Evolutionary conservation across 208 protist species (phyloP), one percentile per base, ranked within the genome.

Genomic region (Strigomonas galati): DNA sequence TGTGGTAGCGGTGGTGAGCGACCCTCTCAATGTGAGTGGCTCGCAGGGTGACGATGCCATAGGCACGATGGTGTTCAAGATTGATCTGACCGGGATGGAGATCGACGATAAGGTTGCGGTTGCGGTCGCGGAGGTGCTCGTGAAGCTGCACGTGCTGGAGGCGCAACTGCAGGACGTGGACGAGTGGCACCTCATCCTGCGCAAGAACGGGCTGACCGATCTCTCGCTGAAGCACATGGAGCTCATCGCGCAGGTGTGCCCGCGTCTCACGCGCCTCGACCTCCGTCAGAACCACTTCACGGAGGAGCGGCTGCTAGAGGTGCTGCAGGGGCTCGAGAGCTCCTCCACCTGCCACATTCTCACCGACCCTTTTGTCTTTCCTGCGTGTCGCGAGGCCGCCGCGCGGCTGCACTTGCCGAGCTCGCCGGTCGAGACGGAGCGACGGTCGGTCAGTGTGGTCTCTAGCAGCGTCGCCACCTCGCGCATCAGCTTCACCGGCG

Each of bases 91-190:
- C 0, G 70, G 63, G 4, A 21, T 79, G 37, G 27, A 49, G 3
- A 17, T 87, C 6, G 82, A 79, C 10, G 84, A 93, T 67, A 78
- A 76, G 53, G 71, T 79, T 15, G 55, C 61, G 9, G 74, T 93
- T 10, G 87, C 87, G 6, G 52, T 91, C 14, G 76, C 68, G 15
- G 87, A 93, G 72, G 51, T 77, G 17, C 71, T 93, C 24, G 37
- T 90, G 27, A 88, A 86, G 57, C 57, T 87, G 7, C 67, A 79
- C 10, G 26, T 48, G 1, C 46, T 59, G 0, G 57, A 55, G 43
- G 46, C 31, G 24, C 71, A 58, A n/a, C 19, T 30, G 26, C 44
- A 43, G 9, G 30, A 57, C 54, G 37, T 32, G 14, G 35, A 30
- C 14, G 71, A 76, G 53, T 84, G 78, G 78, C 79, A 77, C 6